These are phyloP conservation scores for Sesbania bispinosa DNA, from an alignment of 306 rosid species.

Conservation along the genomic window DNA sequence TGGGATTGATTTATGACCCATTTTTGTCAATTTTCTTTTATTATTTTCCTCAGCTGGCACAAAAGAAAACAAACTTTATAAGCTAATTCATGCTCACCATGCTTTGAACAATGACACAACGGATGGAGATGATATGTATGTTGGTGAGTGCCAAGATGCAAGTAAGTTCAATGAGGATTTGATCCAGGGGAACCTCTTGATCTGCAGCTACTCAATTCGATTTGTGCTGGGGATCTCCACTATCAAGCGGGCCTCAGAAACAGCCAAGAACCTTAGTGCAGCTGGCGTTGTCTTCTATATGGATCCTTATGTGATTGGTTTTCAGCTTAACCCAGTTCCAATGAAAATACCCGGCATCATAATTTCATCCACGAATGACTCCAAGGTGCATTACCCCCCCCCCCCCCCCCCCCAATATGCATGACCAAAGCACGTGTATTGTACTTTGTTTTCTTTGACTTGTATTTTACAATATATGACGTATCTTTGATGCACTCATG, in stretches of 20 bases:
- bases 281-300: constrained; percentile 85
- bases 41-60: constrained; percentile 65
- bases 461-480: neutral
- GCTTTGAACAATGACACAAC: constrained; percentile 63
- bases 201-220: constrained; percentile 95
- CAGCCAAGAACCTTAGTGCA: constrained; percentile 83
- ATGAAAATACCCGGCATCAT: constrained; percentile 81
- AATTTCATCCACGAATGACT: constrained; percentile 73
- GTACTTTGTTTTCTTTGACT: neutral
- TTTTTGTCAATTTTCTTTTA: constrained; percentile 13
- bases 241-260: constrained; percentile 59
- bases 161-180: constrained; percentile 51
- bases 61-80: constrained; percentile 41
- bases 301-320: constrained; percentile 88
- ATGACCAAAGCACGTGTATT: neutral
- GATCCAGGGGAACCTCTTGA: constrained; percentile 74
- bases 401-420: neutral
- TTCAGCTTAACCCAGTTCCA: constrained; percentile 88
- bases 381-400: constrained; percentile 55
- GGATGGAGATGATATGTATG: constrained; percentile 61
- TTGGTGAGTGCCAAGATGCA: constrained; percentile 89
- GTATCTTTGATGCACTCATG: neutral
- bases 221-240: constrained; percentile 89
- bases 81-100: constrained; percentile 62
- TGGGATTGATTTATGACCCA: constrained; percentile 4